Conservation (phyloP, 176 grass and related monocot genomes). For the Zoysia pacifica region DNA sequence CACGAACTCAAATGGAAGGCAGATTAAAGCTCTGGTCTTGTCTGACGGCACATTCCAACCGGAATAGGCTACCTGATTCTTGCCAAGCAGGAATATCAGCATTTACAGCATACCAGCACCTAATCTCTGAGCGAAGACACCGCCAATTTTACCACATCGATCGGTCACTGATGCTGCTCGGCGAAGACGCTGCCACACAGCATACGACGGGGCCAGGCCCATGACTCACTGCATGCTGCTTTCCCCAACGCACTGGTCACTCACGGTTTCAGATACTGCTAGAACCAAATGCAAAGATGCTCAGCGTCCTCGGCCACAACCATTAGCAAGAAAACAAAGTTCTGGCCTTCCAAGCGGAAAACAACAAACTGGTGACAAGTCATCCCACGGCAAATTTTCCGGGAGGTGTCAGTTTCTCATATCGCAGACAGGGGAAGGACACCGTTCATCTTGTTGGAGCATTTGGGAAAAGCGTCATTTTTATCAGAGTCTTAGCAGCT, state of each 20-base stretch:
- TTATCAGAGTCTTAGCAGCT: background rate
- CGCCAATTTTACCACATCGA: too few species aligned
- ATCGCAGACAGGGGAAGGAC: background rate
- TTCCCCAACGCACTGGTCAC: background rate
- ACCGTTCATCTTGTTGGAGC: background rate
- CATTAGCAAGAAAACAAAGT: conserved; percentile 25
- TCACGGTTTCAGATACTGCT: background rate
- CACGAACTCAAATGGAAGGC: background rate
- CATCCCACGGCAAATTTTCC: background rate
- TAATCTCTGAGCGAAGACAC: background rate
- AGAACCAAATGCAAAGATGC: conserved; percentile 24
- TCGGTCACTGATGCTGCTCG: conserved; percentile 6
- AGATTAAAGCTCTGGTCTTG: background rate
- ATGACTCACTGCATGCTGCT: background rate
- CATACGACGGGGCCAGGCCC: conserved; percentile 12
- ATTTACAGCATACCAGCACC: conserved; percentile 15
- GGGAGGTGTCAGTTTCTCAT: background rate
- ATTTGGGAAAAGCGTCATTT: too few species aligned
- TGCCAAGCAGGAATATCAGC: conserved; percentile 1
- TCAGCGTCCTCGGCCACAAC: background rate
- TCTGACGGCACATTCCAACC: background rate
- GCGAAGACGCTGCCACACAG: conserved; percentile 20
- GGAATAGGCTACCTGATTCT: background rate
- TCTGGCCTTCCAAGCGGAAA: background rate
- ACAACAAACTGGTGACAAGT: background rate